Conservation (phyloP, 257 asterid species). For the Capsicum rhomboideum region DNA sequence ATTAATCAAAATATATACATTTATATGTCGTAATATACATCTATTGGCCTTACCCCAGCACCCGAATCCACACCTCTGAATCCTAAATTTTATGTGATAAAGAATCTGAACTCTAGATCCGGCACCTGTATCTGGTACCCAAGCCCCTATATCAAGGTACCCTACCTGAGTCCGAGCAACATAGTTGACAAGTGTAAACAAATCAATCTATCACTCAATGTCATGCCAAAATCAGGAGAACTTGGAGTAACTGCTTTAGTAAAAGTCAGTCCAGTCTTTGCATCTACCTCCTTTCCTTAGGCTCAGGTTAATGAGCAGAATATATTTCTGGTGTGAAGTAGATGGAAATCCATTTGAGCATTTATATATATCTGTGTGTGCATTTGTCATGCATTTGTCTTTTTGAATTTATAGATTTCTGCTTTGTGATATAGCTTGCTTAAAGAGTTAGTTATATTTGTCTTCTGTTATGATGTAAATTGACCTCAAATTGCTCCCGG, state of each 20-base stretch:
- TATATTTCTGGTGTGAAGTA: background rate
- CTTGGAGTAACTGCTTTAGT: background rate
- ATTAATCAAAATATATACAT: background rate
- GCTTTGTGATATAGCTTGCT: background rate
- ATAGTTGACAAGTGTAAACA: background rate
- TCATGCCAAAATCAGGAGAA: background rate
- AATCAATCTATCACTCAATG: background rate
- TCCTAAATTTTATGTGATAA: too few species aligned
- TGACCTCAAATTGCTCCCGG: conserved; percentile 54
- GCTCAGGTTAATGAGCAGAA: background rate
- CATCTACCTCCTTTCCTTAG: background rate
- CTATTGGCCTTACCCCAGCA: too few species aligned
- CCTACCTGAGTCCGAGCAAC: too few species aligned
- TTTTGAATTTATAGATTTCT: background rate
- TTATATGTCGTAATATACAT: background rate
- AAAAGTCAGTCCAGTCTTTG: background rate
- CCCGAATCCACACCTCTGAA: too few species aligned
- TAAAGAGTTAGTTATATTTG: background rate
- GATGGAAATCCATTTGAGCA: background rate
- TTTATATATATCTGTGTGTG: background rate
- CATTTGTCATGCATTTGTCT: background rate
- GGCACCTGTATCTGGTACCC: background rate
- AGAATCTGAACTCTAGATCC: too few species aligned
- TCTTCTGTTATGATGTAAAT: background rate
- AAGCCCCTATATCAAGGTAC: background rate